Percentiles rank a stretch among this genome's conserved stretches.
Conservation (phyloP, 345 rosid genomes). For the Eucalyptus cloeziana region DNA sequence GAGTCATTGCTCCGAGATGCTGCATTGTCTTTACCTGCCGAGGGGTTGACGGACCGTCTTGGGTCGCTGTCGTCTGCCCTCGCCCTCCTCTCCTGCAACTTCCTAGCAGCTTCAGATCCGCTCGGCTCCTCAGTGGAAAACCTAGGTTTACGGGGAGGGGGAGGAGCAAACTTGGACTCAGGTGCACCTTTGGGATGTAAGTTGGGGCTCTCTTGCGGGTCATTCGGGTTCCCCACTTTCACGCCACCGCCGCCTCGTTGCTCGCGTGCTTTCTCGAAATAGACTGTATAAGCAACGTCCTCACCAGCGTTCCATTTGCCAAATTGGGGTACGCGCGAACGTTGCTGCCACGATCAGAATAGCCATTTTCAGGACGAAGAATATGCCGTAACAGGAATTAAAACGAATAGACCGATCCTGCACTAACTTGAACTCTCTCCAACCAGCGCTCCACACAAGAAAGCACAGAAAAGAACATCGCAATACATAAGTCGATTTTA, state of each 20-base stretch:
- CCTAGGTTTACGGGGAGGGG: background rate
- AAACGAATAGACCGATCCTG: background rate
- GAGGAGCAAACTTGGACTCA: slow-evolving; percentile 25
- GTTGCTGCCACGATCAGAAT: slow-evolving; percentile 27
- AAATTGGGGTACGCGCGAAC: slow-evolving; percentile 67
- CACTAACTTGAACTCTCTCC: background rate
- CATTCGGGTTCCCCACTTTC: slow-evolving; percentile 52
- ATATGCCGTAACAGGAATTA: background rate
- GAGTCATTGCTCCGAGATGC: slow-evolving; percentile 13
- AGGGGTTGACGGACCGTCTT: slow-evolving; percentile 26
- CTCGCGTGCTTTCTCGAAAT: slow-evolving; percentile 74
- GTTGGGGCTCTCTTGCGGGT: slow-evolving; percentile 52
- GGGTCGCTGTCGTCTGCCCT: slow-evolving; percentile 15
- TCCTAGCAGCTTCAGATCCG: slow-evolving; percentile 7
- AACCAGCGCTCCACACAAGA: background rate
- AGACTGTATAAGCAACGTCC: slow-evolving; percentile 71
- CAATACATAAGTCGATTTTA: background rate
- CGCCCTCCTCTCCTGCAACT: slow-evolving; percentile 16
- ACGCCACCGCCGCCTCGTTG: slow-evolving; percentile 28
- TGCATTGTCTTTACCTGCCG: slow-evolving; percentile 24
- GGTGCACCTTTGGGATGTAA: slow-evolving; percentile 4
- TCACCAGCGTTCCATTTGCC: slow-evolving; percentile 84
- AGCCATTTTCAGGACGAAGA: background rate
- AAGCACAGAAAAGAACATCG: background rate
- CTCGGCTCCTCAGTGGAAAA: slow-evolving; percentile 3